Evolutionary conservation across 2,329 filamentous ascomycete species (phyloP).

Genomic region (Xylaria arbuscula): DNA sequence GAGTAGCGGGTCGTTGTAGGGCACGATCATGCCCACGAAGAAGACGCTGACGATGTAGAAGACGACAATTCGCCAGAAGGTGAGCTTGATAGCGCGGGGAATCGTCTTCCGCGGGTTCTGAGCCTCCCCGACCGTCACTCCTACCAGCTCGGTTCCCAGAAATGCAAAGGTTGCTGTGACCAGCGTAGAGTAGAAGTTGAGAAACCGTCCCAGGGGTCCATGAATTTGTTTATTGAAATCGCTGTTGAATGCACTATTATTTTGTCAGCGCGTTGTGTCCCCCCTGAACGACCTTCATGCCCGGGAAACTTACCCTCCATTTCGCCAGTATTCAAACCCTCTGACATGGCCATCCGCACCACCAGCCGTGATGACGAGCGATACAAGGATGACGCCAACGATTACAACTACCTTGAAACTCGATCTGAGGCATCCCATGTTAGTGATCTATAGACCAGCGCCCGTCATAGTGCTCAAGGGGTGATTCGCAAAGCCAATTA

Average conservation of each 20-base stretch:
- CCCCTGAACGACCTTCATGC: background rate
- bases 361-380: constrained; percentile 71
- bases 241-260: constrained; percentile 57
- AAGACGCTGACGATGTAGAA: constrained; percentile 83
- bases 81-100: constrained; percentile 80
- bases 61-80: constrained; percentile 83
- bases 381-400: constrained; percentile 72
- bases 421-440: constrained; percentile 46
- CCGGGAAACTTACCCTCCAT: constrained; percentile 62
- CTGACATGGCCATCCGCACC: constrained; percentile 71
- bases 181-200: constrained; percentile 76
- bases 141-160: constrained; percentile 79
- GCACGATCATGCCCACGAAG: constrained; percentile 80
- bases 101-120: constrained; percentile 83
- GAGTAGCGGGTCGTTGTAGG: constrained; percentile 73
- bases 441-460: constrained; percentile 4
- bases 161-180: constrained; percentile 84
- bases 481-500: background rate
- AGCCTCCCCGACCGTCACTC: constrained; percentile 81
- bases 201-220: constrained; percentile 64
- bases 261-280: constrained; percentile 4
- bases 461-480: background rate
- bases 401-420: constrained; percentile 77
- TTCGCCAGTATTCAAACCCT: constrained; percentile 74
- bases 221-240: constrained; percentile 63